phyloP scores from a whole-genome alignment of 23 red algal species.

The Gracilariopsis chorda region DNA sequence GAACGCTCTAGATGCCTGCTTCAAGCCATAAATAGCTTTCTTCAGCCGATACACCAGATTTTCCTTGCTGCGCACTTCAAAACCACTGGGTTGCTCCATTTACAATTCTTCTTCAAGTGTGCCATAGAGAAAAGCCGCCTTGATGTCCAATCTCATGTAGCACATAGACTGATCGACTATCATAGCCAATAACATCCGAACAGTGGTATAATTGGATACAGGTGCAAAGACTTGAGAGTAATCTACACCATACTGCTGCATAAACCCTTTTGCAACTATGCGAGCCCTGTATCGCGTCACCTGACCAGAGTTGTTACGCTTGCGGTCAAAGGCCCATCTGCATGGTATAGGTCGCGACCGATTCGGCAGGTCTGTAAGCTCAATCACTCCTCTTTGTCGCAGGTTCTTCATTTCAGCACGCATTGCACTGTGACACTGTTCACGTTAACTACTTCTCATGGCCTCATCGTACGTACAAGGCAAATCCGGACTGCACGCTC shows the following conservation, averaged over 20 bases:
- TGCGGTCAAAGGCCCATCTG: conserved; percentile 1
- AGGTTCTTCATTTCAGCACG: background rate
- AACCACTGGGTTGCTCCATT: conserved; percentile 25
- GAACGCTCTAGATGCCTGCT: conserved; percentile 7
- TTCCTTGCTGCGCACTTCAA: background rate
- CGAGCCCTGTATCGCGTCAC: background rate
- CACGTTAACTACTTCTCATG: background rate
- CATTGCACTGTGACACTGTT: conserved; percentile 9
- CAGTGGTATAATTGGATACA: conserved; percentile 17
- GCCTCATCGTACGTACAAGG: conserved; percentile 11
- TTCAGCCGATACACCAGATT: background rate
- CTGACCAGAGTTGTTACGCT: background rate
- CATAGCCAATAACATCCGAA: background rate
- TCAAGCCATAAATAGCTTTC: conserved; percentile 9
- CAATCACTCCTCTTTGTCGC: background rate
- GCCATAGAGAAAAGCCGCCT: conserved; percentile 27
- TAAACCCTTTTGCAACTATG: conserved; percentile 4
- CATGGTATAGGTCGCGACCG: background rate
- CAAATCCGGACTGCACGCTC: background rate
- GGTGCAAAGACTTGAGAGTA: conserved; percentile 8
- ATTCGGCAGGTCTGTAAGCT: background rate
- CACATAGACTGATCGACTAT: background rate
- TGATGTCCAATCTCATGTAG: conserved; percentile 3
- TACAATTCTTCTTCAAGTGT: conserved; percentile 29
- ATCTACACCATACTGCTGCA: conserved; percentile 16